Evolutionary conservation across 1,139 yeast species (phyloP).

Genomic region (Suhomyces coccinellae): DNA sequence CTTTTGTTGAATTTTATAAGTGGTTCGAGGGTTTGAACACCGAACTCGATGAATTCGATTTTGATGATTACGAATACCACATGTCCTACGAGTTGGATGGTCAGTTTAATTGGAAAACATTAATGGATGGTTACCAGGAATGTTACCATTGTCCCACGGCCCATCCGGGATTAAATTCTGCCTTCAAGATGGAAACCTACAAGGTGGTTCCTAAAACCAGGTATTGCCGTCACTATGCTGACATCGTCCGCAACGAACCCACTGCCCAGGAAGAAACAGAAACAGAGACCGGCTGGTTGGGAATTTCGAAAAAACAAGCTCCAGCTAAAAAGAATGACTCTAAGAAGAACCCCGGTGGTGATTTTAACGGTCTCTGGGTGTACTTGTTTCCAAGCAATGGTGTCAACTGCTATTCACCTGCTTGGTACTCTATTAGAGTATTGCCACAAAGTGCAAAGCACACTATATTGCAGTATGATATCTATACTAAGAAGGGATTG

Average conservation of each 20-base stretch:
- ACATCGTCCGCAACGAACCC: constrained; percentile 78
- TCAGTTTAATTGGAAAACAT: constrained; percentile 63
- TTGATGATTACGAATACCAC: constrained; percentile 59
- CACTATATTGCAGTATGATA: constrained; percentile 59
- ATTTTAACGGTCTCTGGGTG: constrained; percentile 61
- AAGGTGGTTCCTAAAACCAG: constrained; percentile 59
- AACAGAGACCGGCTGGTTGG: constrained; percentile 55
- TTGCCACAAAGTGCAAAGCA: constrained; percentile 53
- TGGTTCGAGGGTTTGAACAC: constrained; percentile 52
- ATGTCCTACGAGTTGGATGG: constrained; percentile 68
- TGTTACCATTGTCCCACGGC: constrained; percentile 70
- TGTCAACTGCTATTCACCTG: constrained; percentile 63
- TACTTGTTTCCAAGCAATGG: constrained; percentile 61
- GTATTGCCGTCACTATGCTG: constrained; percentile 73
- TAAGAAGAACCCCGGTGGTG: constrained; percentile 55
- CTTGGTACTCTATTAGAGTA: constrained; percentile 64
- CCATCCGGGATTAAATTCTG: constrained; percentile 58
- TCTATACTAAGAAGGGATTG: constrained; percentile 60
- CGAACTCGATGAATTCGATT: constrained; percentile 58
- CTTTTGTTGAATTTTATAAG: constrained; percentile 42
- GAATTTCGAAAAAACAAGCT: constrained; percentile 36
- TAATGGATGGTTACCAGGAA: constrained; percentile 68
- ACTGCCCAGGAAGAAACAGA: constrained; percentile 88
- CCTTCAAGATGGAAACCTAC: constrained; percentile 65
- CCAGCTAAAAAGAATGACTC: constrained; percentile 5